Conservation (phyloP, 495 filamentous ascomycete species). For the Tuber indicum region DNA sequence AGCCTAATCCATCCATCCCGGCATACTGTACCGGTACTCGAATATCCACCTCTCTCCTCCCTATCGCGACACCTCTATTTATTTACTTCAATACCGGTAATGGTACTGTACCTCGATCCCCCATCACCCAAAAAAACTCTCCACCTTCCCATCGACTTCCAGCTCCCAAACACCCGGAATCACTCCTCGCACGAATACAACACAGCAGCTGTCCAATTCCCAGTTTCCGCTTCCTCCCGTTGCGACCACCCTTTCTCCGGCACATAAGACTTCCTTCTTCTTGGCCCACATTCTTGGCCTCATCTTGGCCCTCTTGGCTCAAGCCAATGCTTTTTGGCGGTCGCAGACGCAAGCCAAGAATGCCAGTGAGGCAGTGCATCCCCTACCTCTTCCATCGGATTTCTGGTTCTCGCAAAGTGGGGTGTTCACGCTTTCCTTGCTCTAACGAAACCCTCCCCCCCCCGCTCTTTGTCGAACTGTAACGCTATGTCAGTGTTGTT, state of each 20-base stretch:
- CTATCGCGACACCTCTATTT: background rate
- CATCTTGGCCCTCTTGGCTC: conserved; percentile 25
- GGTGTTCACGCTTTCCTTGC: background rate
- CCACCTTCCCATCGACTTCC: background rate
- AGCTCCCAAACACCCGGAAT: background rate
- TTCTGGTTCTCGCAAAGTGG: background rate
- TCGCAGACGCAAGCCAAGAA: conserved; percentile 36
- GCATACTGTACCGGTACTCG: background rate
- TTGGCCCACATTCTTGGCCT: conserved; percentile 34
- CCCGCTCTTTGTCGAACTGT: background rate
- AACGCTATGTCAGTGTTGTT: background rate
- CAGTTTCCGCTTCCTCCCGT: conserved; percentile 5
- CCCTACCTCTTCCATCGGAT: background rate
- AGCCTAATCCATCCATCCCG: background rate
- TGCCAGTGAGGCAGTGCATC: conserved; percentile 29
- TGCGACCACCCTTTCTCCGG: conserved; percentile 8
- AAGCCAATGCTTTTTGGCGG: conserved; percentile 24
- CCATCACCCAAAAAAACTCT: background rate
- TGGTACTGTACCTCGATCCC: background rate
- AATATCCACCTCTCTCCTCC: background rate
- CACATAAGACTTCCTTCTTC: conserved; percentile 16
- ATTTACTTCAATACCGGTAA: background rate
- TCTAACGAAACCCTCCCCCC: background rate
- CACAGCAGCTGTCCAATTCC: conserved; percentile 8
- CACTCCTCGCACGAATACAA: background rate